Evolutionary conservation across 352 stramenopile genomes (phyloP).

Genomic region (Pythium brachiatum): DNA sequence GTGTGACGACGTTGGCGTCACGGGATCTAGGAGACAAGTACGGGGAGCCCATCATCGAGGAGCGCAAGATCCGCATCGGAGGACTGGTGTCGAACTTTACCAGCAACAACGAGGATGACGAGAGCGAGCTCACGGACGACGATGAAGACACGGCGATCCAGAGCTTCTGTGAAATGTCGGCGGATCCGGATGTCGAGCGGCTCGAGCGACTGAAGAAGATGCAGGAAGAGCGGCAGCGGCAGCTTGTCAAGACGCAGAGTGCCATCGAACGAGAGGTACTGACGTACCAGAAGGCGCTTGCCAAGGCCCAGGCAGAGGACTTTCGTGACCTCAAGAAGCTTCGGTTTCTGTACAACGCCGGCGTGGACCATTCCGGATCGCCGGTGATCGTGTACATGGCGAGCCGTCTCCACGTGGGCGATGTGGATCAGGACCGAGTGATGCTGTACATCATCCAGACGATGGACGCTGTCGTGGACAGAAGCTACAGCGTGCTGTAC

Average conservation of each 20-base stretch:
- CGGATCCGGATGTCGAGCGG: slow-evolving; percentile 54
- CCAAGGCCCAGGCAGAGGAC: slow-evolving; percentile 45
- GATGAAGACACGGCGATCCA: slow-evolving; percentile 46
- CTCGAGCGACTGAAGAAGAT: slow-evolving; percentile 38
- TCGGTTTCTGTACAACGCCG: slow-evolving; percentile 64
- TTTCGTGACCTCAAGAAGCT: slow-evolving; percentile 55
- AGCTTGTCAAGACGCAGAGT: slow-evolving; percentile 22
- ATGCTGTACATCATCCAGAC: slow-evolving; percentile 69
- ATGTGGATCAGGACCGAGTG: slow-evolving; percentile 64
- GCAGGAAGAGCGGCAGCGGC: slow-evolving; percentile 38
- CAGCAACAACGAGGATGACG: slow-evolving; percentile 19
- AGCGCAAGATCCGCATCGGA: slow-evolving; percentile 78
- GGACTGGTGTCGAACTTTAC: slow-evolving; percentile 13
- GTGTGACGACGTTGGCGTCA: slow-evolving; percentile 24
- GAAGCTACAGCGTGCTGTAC: slow-evolving; percentile 67
- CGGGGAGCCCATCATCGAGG: slow-evolving; percentile 75
- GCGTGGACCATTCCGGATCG: slow-evolving; percentile 60
- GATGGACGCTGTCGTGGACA: slow-evolving; percentile 59
- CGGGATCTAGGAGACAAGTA: slow-evolving; percentile 62
- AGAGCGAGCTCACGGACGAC: slow-evolving; percentile 24
- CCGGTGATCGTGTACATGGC: slow-evolving; percentile 74
- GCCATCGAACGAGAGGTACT: slow-evolving; percentile 15
- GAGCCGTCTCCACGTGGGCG: slow-evolving; percentile 39
- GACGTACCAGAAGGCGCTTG: slow-evolving; percentile 42
- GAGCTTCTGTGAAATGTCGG: slow-evolving; percentile 58